Evolutionary conservation across 495 filamentous ascomycete genomes (phyloP), one percentile per base, ranked within the genome.

Genomic region (Pseudomonodictys pantanalensis): DNA sequence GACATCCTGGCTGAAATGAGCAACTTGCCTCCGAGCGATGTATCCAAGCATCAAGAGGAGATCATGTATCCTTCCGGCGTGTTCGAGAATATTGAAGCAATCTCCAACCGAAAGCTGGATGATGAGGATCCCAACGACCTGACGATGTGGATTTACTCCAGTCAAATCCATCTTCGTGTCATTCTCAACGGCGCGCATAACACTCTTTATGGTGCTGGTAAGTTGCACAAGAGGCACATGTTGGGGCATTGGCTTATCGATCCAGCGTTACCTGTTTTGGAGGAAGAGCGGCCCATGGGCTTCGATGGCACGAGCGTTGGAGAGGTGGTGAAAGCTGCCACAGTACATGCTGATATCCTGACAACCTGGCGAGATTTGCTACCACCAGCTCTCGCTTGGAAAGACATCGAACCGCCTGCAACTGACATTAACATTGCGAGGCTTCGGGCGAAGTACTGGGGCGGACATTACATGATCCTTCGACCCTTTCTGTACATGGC

Each of bases 1-100:
- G 93, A 98, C 71, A 88, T 98, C 39, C 76, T 96, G 28, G 93
- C 93, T 9, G 93, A 98, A 72, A 74, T 97, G 26, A 87, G 88
- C 56, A 82, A 87, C 26, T 88, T 92, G 3, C 89, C 91, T 10
- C 57, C 57, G 0, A 74, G 66, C 38, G 67, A 68, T 2, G 67
- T 75, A 4, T 58, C 60, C n/a, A 55, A 42, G n/a, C 52, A 66
- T 35, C 67, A 70, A 54, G 39, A 64, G 5, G 49, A 51, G 88
- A 86, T 63, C 84, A 84, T 20, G 86, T 95, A 66, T 82, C 92
- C 56, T 11, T 44, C 79, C 79, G 33, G 46, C 29, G 62, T 55
- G 29, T 72, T 30, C 47, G 61, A 49, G 53, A 43, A 26, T 18
- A n/a, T n/a, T n/a, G n/a, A n/a, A n/a, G n/a, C n/a, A n/a, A 43